Evolutionary conservation across 2,329 filamentous ascomycete genomes (phyloP).

Genomic region (Didymosphaeria variabile): DNA sequence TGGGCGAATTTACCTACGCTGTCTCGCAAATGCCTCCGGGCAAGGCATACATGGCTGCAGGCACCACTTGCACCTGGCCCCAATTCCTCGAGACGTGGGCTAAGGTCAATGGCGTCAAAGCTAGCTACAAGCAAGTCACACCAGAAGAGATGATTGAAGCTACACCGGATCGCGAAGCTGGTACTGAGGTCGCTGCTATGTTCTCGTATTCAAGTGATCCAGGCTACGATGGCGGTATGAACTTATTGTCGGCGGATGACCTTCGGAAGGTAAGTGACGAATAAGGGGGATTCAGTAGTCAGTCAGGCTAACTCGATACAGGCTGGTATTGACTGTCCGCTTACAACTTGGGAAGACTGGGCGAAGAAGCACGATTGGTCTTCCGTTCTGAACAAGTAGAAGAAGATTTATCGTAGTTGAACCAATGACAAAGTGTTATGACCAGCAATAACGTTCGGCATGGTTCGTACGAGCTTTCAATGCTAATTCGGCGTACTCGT

Average conservation of each 20-base stretch:
- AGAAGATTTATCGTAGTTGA: background rate
- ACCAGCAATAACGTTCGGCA: background rate
- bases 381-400: constrained; percentile 2
- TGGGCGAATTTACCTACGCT: constrained; percentile 28
- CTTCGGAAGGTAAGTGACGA: constrained; percentile 8
- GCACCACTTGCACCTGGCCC: constrained; percentile 28
- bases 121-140: constrained; percentile 1
- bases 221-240: constrained; percentile 39
- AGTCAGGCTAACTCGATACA: background rate
- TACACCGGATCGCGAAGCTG: constrained; percentile 24
- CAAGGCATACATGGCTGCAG: constrained; percentile 36
- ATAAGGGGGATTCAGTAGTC: too few species aligned
- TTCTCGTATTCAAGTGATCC: constrained; percentile 35
- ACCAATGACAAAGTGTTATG: background rate
- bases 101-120: constrained; percentile 27
- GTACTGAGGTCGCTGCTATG: constrained; percentile 33
- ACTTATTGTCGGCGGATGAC: constrained; percentile 7
- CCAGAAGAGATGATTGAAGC: constrained; percentile 14
- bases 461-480: background rate
- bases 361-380: constrained; percentile 17
- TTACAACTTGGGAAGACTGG: constrained; percentile 12
- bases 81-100: constrained; percentile 35
- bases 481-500: too few species aligned
- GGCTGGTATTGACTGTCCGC: constrained; percentile 12
- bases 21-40: constrained; percentile 29